Evolutionary conservation across 768 basidiomycete genomes (phyloP).

Genomic region (Boletus rubroflammeus): DNA sequence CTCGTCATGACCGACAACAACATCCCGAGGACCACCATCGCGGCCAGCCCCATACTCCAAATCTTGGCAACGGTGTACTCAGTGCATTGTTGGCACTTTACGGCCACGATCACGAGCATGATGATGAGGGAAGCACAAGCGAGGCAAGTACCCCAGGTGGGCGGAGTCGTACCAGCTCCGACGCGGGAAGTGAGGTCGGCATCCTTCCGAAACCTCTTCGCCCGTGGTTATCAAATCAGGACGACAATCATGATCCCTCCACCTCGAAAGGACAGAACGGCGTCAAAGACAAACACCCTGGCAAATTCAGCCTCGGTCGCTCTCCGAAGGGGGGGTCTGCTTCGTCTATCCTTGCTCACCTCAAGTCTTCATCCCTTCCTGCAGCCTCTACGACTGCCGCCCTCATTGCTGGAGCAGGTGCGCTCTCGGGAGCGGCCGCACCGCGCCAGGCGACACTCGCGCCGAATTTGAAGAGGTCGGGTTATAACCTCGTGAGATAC

Average conservation of each 20-base stretch:
- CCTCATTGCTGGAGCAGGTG: constrained; percentile 66
- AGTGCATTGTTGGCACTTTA: constrained; percentile 66
- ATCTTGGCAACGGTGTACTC: constrained; percentile 51
- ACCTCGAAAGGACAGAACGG: neutral
- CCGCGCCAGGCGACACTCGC: constrained; percentile 45
- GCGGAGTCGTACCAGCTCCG: constrained; percentile 22
- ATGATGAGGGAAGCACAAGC: constrained; percentile 27
- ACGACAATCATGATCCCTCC: neutral
- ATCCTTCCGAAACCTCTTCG: constrained; percentile 17
- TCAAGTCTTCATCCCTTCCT: constrained; percentile 21
- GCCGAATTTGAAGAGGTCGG: constrained; percentile 59
- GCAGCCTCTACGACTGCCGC: constrained; percentile 40
- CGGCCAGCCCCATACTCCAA: constrained; percentile 7
- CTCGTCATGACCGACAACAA: neutral
- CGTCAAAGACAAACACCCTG: neutral
- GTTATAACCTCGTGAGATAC: constrained; percentile 64
- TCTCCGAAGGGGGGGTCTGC: constrained; percentile 22
- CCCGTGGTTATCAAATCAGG: constrained; percentile 20
- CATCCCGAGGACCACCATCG: constrained; percentile 5
- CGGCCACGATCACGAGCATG: constrained; percentile 30
- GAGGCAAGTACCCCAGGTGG: constrained; percentile 19
- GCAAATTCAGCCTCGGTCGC: constrained; percentile 14
- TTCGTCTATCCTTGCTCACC: constrained; percentile 24
- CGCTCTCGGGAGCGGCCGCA: constrained; percentile 58
- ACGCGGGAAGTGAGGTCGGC: constrained; percentile 15